A percentile compares a stretch with the other conserved stretches of the same genome.
Evolutionary conservation across 306 rosid genomes (phyloP).

Genomic region (Fragaria nilgerrensis): DNA sequence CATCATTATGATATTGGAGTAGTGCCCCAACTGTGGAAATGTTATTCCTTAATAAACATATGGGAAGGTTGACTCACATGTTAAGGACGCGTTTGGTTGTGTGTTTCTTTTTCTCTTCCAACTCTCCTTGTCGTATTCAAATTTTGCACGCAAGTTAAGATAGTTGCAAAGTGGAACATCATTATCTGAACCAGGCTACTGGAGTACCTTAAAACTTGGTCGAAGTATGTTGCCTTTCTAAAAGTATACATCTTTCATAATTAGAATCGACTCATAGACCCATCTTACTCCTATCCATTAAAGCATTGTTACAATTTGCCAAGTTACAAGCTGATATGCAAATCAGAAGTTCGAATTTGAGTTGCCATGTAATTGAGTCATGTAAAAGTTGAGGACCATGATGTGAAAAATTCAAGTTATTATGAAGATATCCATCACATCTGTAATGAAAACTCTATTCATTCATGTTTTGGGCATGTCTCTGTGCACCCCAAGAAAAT

Average conservation of each 20-base stretch:
- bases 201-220: not conserved
- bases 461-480: not conserved
- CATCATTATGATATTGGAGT: not conserved
- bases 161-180: not conserved
- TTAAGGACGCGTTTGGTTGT: not conserved
- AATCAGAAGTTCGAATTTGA: not conserved
- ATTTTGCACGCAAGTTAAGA: not conserved
- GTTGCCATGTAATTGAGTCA: not conserved
- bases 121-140: not conserved
- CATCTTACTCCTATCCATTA: not conserved
- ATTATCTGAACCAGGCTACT: not conserved
- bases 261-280: not conserved
- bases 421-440: not conserved
- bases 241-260: not conserved
- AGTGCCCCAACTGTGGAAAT: not conserved
- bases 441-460: not conserved
- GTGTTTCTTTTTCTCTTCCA: not conserved
- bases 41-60: not conserved
- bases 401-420: not conserved
- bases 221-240: not conserved
- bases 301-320: not conserved
- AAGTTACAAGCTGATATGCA: not conserved
- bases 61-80: not conserved
- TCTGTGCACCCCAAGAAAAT: not conserved
- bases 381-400: not conserved